Evolutionary conservation across 148 eudicot genomes (phyloP), one percentile per base, ranked within the genome.

Genomic region (Amaranthus cruentus): DNA sequence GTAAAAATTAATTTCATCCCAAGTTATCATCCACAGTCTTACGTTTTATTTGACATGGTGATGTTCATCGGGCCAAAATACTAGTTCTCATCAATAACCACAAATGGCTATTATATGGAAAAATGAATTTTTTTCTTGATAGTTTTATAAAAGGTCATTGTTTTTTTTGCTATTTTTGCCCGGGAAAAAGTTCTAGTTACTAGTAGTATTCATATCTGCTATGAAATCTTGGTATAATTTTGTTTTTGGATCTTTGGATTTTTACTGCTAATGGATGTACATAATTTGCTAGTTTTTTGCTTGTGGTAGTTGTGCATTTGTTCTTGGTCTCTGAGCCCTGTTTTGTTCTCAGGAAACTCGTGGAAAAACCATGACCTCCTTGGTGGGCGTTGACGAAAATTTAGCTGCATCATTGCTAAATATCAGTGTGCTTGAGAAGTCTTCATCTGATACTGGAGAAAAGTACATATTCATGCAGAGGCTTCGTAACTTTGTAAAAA

Each of bases 381-480:
- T 90, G 78, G 77, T 78, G 66, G 86, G 80, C 80, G 87, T 85
- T 67, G 97, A 91, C 66, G 97, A 90, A 70, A 90, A 87, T 80
- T 78, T 95, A 63, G 57, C 90, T 53, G 77, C 89, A 56, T 86
- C 98, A 10, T 76, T 95, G 75, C 70, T 68, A 73, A 95, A 85
- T 67, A 84, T 91, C 65, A 84, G 87, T 52, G 76, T 77, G 61
- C 88, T 90, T 51, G 98, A 95, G 78, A 80, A 82, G 52, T 80
- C 91, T 68, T 76, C 89, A 48, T 75, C 89, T 83, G 90, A 84
- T 56, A 90, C 96, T 62, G 96, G 96, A 80, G 96, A 95, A 89
- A 95, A 90, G 89, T 95, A 86, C 88, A 80, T 95, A 77, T 95
- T 91, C 83, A 90, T 95, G 98, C 97, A 91, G 88, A 88, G 86